Base-by-base conservation (phyloP, 1,284 basidiomycete species). In the Pseudozyma sp. region DNA sequence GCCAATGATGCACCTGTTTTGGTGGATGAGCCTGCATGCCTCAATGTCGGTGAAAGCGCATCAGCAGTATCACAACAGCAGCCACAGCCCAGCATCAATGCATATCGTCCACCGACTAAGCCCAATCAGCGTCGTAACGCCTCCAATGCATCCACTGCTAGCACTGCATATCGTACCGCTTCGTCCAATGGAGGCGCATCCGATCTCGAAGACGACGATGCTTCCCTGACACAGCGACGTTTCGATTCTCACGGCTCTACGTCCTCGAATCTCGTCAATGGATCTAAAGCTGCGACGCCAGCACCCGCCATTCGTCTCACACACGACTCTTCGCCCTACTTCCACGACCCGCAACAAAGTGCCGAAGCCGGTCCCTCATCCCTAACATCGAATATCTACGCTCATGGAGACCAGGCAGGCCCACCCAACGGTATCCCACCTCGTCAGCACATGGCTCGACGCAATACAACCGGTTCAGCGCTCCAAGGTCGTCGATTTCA, bases 391-490 rank as follows among this genome's bases (percentile, higher is more conserved):
- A 50, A 48, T 5, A 8, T 50, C 5, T 10, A 21, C 7, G 19
- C 31, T 6, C 45, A 62, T 5, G 51, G 47, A 1, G 67, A 68
- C 11, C 51, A 58, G 36, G 14, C 61, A 19, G 56, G 39, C 13
- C 35, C 70, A 9, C 56, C 61, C 39, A 52, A 53, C n/a, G 62
- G 59, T 50, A 55, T 53, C 12, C 66, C 60, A 34, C 61, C 68
- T 16, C 68, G 68, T 18, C 68, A 70, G 51, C 54, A 62, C 43
- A 53, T 70, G 55, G 38, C 63, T 4, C 68, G 78, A 42, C 57
- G 78, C 47, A 79, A 79, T 59, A 79, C 78, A 21, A 78, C 78
- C 31, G 78, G 78, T 53, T 77, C 71, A 5, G 52, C 76, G 1
- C 39, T 75, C 34, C 69, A 76, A 50, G 56, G 57, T 1, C 67